These are phyloP conservation scores for Pythium folliculosum DNA, from an alignment of 352 stramenopile species.

Conservation along the genomic window DNA sequence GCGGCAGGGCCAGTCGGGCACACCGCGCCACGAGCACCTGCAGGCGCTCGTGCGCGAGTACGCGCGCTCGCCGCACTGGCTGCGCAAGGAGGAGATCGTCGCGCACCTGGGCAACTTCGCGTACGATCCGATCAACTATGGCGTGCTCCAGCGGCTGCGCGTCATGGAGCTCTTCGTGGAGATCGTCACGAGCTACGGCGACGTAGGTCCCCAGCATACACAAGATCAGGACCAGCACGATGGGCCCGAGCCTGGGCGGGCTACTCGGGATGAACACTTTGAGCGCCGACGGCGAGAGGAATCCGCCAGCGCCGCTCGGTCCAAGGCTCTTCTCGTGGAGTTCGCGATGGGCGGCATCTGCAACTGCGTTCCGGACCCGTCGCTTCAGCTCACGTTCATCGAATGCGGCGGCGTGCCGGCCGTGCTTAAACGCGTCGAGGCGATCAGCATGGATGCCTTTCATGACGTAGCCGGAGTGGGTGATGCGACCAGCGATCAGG, in stretches of 20 bases:
- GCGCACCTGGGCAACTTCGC: conserved; percentile 84
- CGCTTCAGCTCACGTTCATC: conserved; percentile 60
- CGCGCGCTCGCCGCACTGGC: conserved; percentile 52
- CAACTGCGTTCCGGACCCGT: conserved; percentile 70
- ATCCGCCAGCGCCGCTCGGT: conserved; percentile 3
- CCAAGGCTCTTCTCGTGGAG: conserved; percentile 49
- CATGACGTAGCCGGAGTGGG: not conserved
- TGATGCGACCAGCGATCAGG: not conserved
- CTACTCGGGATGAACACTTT: not conserved
- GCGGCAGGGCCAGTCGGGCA: conserved; percentile 64
- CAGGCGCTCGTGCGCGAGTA: conserved; percentile 79
- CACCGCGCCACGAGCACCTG: conserved; percentile 75
- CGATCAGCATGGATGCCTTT: conserved; percentile 16
- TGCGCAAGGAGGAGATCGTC: conserved; percentile 74
- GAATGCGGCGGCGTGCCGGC: conserved; percentile 46
- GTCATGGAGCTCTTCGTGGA: conserved; percentile 82
- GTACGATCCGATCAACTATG: conserved; percentile 87
- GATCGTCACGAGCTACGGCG: conserved; percentile 36
- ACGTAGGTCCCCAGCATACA: no score
- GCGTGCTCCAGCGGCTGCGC: conserved; percentile 47
- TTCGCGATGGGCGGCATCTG: conserved; percentile 76
- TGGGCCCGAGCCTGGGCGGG: not conserved
- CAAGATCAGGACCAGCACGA: not conserved
- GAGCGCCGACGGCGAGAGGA: not conserved
- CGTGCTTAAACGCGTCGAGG: conserved; percentile 46